A percentile compares a stretch with the other conserved stretches of the same genome.
phyloP scores from a whole-genome alignment of 805 yeast genomes.

The Nakazawaea ernobii region DNA sequence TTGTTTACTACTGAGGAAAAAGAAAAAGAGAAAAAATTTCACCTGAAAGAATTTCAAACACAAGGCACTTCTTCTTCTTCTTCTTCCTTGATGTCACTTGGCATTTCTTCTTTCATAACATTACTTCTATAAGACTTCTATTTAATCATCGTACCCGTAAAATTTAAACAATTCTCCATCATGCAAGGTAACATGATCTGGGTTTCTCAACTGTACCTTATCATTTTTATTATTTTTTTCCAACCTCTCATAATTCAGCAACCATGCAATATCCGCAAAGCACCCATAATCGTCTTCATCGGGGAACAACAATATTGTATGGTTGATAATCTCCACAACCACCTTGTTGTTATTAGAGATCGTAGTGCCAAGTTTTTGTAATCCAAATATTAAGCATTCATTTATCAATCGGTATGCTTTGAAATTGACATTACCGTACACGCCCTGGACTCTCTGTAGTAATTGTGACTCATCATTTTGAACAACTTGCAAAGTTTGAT shows the following conservation, averaged over 20 bases:
- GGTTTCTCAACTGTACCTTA: not conserved
- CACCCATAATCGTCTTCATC: conserved; percentile 21
- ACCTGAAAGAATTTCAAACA: too few species aligned
- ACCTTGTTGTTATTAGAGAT: conserved; percentile 34
- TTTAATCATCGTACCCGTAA: too few species aligned
- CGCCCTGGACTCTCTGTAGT: not conserved
- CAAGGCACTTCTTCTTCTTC: too few species aligned
- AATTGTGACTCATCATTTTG: conserved; percentile 13
- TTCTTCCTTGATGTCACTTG: too few species aligned
- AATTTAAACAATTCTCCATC: not conserved
- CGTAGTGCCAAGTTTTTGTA: conserved; percentile 32
- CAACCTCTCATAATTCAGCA: conserved; percentile 6
- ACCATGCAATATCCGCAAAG: conserved; percentile 20
- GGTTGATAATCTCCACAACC: conserved; percentile 29
- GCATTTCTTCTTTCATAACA: too few species aligned
- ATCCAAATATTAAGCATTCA: conserved; percentile 28
- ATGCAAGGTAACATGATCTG: not conserved
- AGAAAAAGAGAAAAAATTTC: too few species aligned
- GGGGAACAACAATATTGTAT: conserved; percentile 22
- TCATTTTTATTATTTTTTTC: too few species aligned
- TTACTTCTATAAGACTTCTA: too few species aligned
- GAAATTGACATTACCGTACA: conserved; percentile 18
- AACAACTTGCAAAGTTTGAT: not conserved
- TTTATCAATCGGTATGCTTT: conserved; percentile 21
- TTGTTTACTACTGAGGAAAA: too few species aligned